These are phyloP conservation scores for Starmerella floris DNA, from an alignment of 805 yeast genomes.

Conservation along the genomic window DNA sequence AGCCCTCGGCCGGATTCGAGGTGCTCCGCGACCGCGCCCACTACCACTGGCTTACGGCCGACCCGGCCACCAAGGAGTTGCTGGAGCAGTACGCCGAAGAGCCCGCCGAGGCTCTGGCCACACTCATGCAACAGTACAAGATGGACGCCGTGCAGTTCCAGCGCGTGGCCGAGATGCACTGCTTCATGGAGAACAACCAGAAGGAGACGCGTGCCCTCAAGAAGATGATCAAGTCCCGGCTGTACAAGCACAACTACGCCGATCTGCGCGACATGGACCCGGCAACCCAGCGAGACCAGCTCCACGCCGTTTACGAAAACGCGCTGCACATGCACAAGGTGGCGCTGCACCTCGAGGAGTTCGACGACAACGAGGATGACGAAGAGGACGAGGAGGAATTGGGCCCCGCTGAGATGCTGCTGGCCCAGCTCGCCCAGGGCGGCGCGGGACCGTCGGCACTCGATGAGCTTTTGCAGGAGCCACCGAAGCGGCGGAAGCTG, in stretches of 20 bases:
- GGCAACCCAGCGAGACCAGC: slow-evolving; percentile 56
- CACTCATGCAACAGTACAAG: slow-evolving; percentile 35
- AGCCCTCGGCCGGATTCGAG: slow-evolving; percentile 86
- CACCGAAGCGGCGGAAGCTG: neutral
- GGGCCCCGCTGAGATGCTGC: slow-evolving; percentile 1
- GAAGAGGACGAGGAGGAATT: slow-evolving; percentile 6
- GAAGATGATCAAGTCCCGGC: slow-evolving; percentile 55
- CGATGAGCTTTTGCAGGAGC: neutral
- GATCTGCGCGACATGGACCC: slow-evolving; percentile 59
- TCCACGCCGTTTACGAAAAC: slow-evolving; percentile 51
- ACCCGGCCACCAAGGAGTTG: slow-evolving; percentile 11
- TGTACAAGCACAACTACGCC: slow-evolving; percentile 68
- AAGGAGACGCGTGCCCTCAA: slow-evolving; percentile 30
- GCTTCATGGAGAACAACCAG: slow-evolving; percentile 30
- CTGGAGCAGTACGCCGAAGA: slow-evolving; percentile 9
- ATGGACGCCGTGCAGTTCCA: slow-evolving; percentile 67
- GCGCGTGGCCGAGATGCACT: slow-evolving; percentile 63
- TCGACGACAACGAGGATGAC: slow-evolving; percentile 5
- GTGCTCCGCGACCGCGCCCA: slow-evolving; percentile 79
- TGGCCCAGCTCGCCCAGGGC: slow-evolving; percentile 1
- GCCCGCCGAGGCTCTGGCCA: slow-evolving; percentile 31
- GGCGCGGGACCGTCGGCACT: neutral
- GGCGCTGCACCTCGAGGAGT: slow-evolving; percentile 9
- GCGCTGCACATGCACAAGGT: slow-evolving; percentile 11
- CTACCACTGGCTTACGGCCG: slow-evolving; percentile 35